Evolutionary conservation across 139 green algal genomes (phyloP).

Genomic region (Tetratostichococcus sp.): DNA sequence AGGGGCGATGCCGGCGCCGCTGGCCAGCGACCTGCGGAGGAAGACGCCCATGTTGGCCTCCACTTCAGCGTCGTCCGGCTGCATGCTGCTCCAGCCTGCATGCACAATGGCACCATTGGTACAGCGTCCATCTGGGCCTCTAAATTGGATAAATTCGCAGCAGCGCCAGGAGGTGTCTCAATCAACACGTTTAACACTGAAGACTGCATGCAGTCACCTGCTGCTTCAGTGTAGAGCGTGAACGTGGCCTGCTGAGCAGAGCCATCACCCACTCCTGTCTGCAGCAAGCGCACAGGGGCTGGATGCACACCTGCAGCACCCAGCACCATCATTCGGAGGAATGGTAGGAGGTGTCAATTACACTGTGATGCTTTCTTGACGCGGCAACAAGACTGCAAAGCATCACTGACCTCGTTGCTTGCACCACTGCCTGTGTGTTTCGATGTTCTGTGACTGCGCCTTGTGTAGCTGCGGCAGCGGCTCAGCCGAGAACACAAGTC

Average conservation of each 20-base stretch:
- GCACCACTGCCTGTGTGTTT: conserved; percentile 10
- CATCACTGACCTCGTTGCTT: neutral
- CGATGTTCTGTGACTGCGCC: conserved; percentile 21
- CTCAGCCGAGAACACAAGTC: conserved; percentile 18
- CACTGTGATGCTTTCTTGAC: too few species aligned
- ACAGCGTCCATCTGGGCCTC: neutral
- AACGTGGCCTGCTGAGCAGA: conserved; percentile 10
- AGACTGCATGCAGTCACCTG: too few species aligned
- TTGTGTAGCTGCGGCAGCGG: conserved; percentile 12
- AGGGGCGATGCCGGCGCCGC: conserved; percentile 3
- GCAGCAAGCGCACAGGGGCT: neutral
- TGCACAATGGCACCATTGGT: too few species aligned
- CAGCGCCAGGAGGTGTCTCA: neutral
- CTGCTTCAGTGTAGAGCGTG: conserved; percentile 33
- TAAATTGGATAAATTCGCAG: neutral
- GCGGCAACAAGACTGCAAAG: too few species aligned
- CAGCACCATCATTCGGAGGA: too few species aligned
- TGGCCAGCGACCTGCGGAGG: conserved; percentile 28
- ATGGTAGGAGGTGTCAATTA: too few species aligned
- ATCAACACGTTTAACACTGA: too few species aligned
- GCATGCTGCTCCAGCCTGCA: conserved; percentile 44
- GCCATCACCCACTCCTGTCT: conserved; percentile 21
- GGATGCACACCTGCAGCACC: neutral
- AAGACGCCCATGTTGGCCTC: conserved; percentile 31
- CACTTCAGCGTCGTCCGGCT: conserved; percentile 31